Evolutionary conservation across 2,329 filamentous ascomycete species (phyloP).

Genomic region (Lachnellula occidentalis): DNA sequence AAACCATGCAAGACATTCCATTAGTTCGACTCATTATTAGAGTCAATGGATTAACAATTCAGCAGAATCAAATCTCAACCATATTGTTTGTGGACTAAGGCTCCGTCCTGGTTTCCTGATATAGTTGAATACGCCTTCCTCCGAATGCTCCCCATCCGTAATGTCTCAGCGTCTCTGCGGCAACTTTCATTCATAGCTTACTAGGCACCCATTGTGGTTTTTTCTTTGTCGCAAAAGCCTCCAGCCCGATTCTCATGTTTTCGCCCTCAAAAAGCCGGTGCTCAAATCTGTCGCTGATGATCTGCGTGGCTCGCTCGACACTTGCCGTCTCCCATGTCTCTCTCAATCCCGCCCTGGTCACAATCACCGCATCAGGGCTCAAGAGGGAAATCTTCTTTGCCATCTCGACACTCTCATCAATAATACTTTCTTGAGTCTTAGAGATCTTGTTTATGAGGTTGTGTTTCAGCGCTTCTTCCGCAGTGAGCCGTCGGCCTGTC

Average conservation of each 20-base stretch:
- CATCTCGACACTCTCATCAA: constrained; percentile 54
- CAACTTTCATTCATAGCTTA: constrained; percentile 41
- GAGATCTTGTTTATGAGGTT: constrained; percentile 64
- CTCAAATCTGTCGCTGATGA: constrained; percentile 52
- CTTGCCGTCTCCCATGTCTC: constrained; percentile 63
- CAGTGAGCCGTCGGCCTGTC: constrained; percentile 54
- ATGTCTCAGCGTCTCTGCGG: background rate
- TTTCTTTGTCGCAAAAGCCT: constrained; percentile 72
- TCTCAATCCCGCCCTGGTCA: constrained; percentile 63
- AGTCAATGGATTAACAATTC: no score
- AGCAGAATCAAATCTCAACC: no score
- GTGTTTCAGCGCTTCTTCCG: constrained; percentile 56
- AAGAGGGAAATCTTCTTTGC: constrained; percentile 57
- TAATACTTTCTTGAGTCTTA: constrained; percentile 34
- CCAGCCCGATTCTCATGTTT: constrained; percentile 69
- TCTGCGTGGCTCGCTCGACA: constrained; percentile 51
- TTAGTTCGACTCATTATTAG: no score
- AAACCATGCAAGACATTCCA: no score
- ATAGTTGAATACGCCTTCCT: no score
- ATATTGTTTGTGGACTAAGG: no score
- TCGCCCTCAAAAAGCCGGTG: constrained; percentile 53
- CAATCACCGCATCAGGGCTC: constrained; percentile 69
- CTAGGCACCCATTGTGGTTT: constrained; percentile 61
- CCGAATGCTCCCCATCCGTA: no score
- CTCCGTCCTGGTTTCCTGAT: no score